Percentiles rank a stretch among this genome's conserved stretches.
Evolutionary conservation across 2,329 filamentous ascomycete species (phyloP).

Genomic region (Bipolaris gigantea): DNA sequence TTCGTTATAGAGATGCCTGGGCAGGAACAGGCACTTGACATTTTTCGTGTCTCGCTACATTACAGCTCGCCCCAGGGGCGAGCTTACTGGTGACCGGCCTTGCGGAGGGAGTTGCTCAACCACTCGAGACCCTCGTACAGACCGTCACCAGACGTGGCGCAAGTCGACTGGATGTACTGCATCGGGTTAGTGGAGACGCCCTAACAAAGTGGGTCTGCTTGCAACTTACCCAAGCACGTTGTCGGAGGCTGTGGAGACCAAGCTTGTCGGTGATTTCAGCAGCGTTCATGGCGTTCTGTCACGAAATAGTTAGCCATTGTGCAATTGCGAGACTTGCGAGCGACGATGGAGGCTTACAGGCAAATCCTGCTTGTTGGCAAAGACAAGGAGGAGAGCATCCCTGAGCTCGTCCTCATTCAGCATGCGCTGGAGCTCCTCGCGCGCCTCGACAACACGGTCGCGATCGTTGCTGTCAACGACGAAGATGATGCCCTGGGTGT

Average conservation of each 20-base stretch:
- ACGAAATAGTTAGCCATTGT: conserved; percentile 18
- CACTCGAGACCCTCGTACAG: conserved; percentile 94
- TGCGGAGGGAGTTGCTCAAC: conserved; percentile 59
- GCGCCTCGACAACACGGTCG: conserved; percentile 87
- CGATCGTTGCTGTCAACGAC: conserved; percentile 96
- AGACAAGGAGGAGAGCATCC: conserved; percentile 89
- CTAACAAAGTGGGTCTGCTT: background rate
- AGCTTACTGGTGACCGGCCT: conserved; percentile 54
- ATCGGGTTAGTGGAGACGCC: conserved; percentile 24
- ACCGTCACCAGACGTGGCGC: conserved; percentile 98
- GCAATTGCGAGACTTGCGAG: background rate
- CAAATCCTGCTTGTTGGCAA: conserved; percentile 99
- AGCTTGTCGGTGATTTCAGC: conserved; percentile 99
- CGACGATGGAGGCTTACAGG: conserved; percentile 58
- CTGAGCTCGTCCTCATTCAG: conserved; percentile 98
- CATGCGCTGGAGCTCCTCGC: conserved; percentile 92
- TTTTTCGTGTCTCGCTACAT: conserved; percentile 28
- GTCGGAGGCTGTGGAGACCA: conserved; percentile 97
- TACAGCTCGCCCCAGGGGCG: conserved; percentile 11
- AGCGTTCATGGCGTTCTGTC: conserved; percentile 97
- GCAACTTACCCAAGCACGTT: conserved; percentile 92
- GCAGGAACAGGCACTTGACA: conserved; percentile 35
- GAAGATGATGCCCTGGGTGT: conserved; percentile 97
- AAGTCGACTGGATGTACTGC: conserved; percentile 98
- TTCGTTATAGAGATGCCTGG: conserved; percentile 30